Base-by-base conservation (phyloP, 805 yeast genomes). In the Teunomyces funiuensis region DNA sequence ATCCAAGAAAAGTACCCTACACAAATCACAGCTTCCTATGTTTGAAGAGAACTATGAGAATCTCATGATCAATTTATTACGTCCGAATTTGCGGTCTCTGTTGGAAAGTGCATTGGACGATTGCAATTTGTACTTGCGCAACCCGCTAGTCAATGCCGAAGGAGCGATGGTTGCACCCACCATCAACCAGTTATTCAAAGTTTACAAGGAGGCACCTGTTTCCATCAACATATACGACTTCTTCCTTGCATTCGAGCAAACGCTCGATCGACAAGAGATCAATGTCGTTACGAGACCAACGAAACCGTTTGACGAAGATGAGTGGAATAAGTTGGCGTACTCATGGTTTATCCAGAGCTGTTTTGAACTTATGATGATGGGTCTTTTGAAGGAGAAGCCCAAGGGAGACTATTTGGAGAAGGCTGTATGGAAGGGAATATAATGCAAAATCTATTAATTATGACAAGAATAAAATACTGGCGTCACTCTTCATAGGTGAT, bases 131-230 rank as follows among this genome's bases (percentile, higher is more conserved):
- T 62, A 53, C 40, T 47, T 58, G 42, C 33, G 53, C n/a, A 31
- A 31, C 17, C n/a, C 33, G 7, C 25, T 27, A 17, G 41, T 22
- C 8, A 16, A 37, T 3, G 42, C 28, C 20, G 16, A 16, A 11
- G 11, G 13, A 9, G 10, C 26, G 17, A 40, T 39, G 18, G n/a
- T 43, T 17, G 31, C 33, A 15, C 89, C 89, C 1, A 64, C 79
- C 3, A 53, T 81, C 5, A 66, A 77, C 22, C 77, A 75, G 37
- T 57, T 89, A 40, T 89, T 79, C 62, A 75, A 78, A 36, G 69
- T 87, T 11, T 84, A 83, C 57, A 77, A 93, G 44, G 97, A 89
- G 51, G 90, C 96, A 0, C 85, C 86, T 17, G 70, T 81, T 2
- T 65, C 73, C 22, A 73, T 85, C 46, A 85, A 85, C 54, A 72